Evolutionary conservation across 345 rosid species (phyloP).

Genomic region (Nasturtium officinale): DNA sequence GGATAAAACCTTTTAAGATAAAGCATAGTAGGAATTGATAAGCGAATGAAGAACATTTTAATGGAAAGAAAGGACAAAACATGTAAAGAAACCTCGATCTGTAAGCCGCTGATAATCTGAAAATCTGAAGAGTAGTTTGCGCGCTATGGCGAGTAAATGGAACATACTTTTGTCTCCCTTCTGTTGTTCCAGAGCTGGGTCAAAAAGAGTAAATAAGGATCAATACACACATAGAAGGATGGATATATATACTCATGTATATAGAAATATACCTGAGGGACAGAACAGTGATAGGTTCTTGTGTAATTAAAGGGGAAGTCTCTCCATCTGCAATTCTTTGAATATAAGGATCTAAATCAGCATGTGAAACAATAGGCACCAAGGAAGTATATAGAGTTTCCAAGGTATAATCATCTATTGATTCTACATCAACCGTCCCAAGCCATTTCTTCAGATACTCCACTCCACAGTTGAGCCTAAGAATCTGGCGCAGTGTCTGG

Average conservation of each 20-base stretch:
- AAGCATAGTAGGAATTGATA: slow-evolving; percentile 4
- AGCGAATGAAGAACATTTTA: background rate
- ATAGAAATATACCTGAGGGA: slow-evolving; percentile 65
- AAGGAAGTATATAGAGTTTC: slow-evolving; percentile 68
- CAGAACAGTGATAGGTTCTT: slow-evolving; percentile 63
- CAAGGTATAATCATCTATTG: slow-evolving; percentile 59
- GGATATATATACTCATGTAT: background rate
- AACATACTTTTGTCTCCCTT: slow-evolving; percentile 80
- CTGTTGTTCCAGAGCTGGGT: slow-evolving; percentile 91
- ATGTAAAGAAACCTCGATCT: slow-evolving; percentile 65
- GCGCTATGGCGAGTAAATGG: slow-evolving; percentile 84
- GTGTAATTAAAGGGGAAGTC: slow-evolving; percentile 69
- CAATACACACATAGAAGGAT: slow-evolving; percentile 13
- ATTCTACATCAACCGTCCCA: slow-evolving; percentile 50
- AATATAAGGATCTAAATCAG: slow-evolving; percentile 80
- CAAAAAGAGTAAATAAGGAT: background rate
- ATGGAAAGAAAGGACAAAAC: background rate
- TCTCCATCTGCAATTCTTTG: slow-evolving; percentile 90
- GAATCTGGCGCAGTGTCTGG: slow-evolving; percentile 72
- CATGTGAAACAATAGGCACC: slow-evolving; percentile 85
- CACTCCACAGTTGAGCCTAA: slow-evolving; percentile 57
- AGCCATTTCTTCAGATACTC: slow-evolving; percentile 76
- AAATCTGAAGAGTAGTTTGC: slow-evolving; percentile 74
- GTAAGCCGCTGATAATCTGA: slow-evolving; percentile 82
- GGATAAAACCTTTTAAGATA: slow-evolving; percentile 65